Percentiles rank a stretch among this genome's conserved stretches.
phyloP scores from a whole-genome alignment of 1,139 yeast species.

The Kurtzmaniella quercitrusa region DNA sequence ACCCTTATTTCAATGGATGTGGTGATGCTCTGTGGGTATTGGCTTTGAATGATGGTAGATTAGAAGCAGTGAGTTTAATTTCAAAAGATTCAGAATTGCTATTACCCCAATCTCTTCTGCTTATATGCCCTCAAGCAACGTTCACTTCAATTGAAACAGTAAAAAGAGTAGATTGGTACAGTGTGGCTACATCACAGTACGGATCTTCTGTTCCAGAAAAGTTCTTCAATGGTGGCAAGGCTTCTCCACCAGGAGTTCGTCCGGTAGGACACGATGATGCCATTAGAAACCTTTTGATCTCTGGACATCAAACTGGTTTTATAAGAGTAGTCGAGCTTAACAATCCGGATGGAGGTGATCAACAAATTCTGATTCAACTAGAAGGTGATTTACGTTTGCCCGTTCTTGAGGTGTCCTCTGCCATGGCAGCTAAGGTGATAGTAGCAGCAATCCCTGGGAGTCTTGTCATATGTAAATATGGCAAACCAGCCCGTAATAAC shows the following conservation, averaged over 20 bases:
- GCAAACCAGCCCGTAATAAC: slow-evolving; percentile 23
- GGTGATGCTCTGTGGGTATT: slow-evolving; percentile 65
- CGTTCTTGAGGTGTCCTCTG: slow-evolving; percentile 62
- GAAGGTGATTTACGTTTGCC: slow-evolving; percentile 20
- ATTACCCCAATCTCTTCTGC: slow-evolving; percentile 75
- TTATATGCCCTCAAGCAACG: slow-evolving; percentile 75
- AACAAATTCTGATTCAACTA: slow-evolving; percentile 34
- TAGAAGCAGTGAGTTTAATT: not conserved
- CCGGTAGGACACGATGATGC: slow-evolving; percentile 54
- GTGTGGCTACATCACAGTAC: slow-evolving; percentile 44
- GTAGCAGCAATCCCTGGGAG: slow-evolving; percentile 72
- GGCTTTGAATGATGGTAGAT: slow-evolving; percentile 25
- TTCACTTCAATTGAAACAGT: slow-evolving; percentile 51
- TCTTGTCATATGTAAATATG: slow-evolving; percentile 72
- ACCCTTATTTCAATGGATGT: slow-evolving; percentile 55
- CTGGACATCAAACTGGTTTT: slow-evolving; percentile 82
- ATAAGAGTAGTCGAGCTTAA: slow-evolving; percentile 73
- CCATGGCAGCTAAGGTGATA: slow-evolving; percentile 74
- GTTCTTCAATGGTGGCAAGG: slow-evolving; percentile 73
- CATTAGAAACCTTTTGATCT: slow-evolving; percentile 56
- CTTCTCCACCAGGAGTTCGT: slow-evolving; percentile 38
- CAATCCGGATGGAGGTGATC: slow-evolving; percentile 63
- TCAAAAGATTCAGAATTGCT: slow-evolving; percentile 11
- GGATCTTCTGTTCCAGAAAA: slow-evolving; percentile 36
- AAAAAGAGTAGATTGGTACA: slow-evolving; percentile 68